A percentile compares a stretch with the other conserved stretches of the same genome.
Evolutionary conservation across 1,284 basidiomycete species (phyloP).

Genomic region (Puccinia brachypodii): DNA sequence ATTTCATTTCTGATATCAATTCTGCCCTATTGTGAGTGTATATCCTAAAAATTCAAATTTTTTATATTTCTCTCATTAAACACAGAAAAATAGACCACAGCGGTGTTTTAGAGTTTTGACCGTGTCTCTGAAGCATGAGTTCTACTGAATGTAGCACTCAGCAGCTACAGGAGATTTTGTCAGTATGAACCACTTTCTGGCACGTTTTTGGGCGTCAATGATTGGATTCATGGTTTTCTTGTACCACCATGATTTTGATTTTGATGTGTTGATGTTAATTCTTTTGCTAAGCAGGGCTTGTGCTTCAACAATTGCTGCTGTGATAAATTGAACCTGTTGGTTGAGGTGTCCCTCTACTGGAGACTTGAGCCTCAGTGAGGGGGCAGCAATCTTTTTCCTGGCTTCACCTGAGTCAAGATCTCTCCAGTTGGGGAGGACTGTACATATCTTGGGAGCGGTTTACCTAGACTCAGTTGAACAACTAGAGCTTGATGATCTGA

Average conservation of each 20-base stretch:
- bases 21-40: too few relatives aligned
- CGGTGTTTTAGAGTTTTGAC: background rate
- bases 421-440: background rate
- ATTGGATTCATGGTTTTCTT: background rate
- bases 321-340: background rate
- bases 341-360: too few relatives aligned
- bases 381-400: too few relatives aligned
- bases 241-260: slow-evolving; percentile 9
- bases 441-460: background rate
- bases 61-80: too few relatives aligned
- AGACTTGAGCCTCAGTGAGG: background rate
- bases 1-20: too few relatives aligned
- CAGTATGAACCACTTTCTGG: background rate
- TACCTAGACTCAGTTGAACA: background rate
- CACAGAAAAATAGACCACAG: too few relatives aligned
- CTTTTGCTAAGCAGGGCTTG: background rate
- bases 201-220: background rate
- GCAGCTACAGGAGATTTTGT: background rate
- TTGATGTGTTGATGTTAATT: background rate
- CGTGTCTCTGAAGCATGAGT: background rate
- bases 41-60: too few relatives aligned
- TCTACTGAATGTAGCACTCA: slow-evolving; percentile 10
- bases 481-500: background rate
- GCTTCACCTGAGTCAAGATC: background rate
- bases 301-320: background rate